Base-by-base conservation (phyloP, 1,284 basidiomycete genomes). In the Testicularia cyperi region DNA sequence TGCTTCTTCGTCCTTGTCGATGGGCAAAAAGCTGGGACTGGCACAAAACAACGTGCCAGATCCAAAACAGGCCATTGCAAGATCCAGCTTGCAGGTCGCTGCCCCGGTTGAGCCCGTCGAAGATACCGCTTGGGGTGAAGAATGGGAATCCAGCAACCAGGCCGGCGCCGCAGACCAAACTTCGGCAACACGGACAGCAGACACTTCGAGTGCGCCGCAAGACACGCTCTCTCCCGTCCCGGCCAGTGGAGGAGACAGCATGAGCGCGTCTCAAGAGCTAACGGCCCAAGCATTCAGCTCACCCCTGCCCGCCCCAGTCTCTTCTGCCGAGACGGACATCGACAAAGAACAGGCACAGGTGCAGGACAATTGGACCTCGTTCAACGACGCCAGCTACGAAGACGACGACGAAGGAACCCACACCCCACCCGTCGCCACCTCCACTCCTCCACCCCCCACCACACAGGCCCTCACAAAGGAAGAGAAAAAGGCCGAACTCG, bases 401-500 rank as follows among this genome's bases (percentile, higher is more conserved):
- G 45, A 55, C 6, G 44, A 52, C 9, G 45, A 37, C 6, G 27
- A 34, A 16, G 16, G 23, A 19, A 13, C n/a, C 24, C 12, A 18
- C 24, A 14, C 38, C 40, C 21, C 40, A 37, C 2, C 30, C 34
- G 10, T 28, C 61, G 3, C 44, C 47, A 14, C 20, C 60, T 23
- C n/a, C n/a, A n/a, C n/a, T n/a, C n/a, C n/a, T n/a, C n/a, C n/a
- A n/a, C 29, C 46, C 13, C 37, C 23, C 7, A 52, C 47, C 4
- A 40, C 25, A 13, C 29, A 34, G 26, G 45, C 46, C 9, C 14
- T 68, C 53, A 54, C 48, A n/a, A 68, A 65, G 28, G 70, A 72
- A 25, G 68, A 72, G 25, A 66, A 64, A 46, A 54, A 57, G 28
- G 68, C 65, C 0, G 58, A 70, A 31, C 28, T 72, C 39, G 65